Evolutionary conservation across 2,329 filamentous ascomycete species (phyloP).

Genomic region (Fusarium sp.): DNA sequence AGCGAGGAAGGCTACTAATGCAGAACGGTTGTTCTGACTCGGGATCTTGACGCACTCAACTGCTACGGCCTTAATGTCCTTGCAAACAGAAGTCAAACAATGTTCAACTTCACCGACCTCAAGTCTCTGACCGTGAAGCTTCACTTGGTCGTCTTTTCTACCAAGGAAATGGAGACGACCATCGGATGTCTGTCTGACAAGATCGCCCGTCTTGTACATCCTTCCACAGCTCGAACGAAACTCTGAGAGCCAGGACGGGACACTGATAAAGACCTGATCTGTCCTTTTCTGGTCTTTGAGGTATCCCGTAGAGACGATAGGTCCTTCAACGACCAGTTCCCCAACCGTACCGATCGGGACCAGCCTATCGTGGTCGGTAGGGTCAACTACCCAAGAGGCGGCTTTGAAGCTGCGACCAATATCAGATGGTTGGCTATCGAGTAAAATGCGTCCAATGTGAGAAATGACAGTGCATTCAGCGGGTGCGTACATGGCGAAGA

Average conservation of each 20-base stretch:
- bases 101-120: conserved; percentile 3
- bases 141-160: conserved; percentile 6
- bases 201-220: conserved; percentile 4
- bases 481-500: conserved; percentile 3
- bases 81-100: background rate
- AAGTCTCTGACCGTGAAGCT: conserved; percentile 3
- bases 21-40: background rate
- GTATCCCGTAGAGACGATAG: background rate
- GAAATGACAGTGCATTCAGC: conserved; percentile 5
- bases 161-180: background rate
- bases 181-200: background rate
- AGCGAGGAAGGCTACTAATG: background rate
- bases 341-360: background rate
- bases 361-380: background rate
- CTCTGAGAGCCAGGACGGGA: background rate
- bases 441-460: background rate
- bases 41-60: conserved; percentile 5
- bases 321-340: background rate
- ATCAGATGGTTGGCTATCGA: background rate
- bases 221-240: background rate
- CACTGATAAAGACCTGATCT: background rate
- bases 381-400: background rate
- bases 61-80: background rate
- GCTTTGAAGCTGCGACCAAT: background rate
- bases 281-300: background rate